Base-by-base conservation (phyloP, 2,329 filamentous ascomycete genomes). In the Claviceps quebecensis region DNA sequence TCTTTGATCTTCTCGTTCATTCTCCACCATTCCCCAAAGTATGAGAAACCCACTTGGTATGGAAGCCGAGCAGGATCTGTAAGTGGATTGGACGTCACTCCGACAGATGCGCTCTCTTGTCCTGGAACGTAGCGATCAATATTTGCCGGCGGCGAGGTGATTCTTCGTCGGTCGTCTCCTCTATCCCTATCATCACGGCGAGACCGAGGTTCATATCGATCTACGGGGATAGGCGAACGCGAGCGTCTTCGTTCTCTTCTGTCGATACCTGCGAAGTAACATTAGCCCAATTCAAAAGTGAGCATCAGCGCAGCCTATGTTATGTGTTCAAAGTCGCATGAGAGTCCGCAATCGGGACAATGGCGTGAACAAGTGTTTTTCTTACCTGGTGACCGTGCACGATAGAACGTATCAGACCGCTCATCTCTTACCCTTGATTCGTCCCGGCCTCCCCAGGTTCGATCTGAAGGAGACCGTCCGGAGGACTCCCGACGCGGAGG, bases 111-210 rank as follows among this genome's bases (percentile, higher is more conserved):
- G 52, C 62, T 67, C 50, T 84, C 80, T 57, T 87, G 83, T 17
- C 86, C 85, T 1, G 87, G 87, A 19, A 93, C 83, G 62, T 93
- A 93, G 59, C 87, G 81, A 64, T 94, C 87, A 57, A 94, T 93
- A 53, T 85, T 86, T 53, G 83, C 77, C 34, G 84, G 71, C 55
- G 83, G 72, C 9, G 82, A 76, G 63, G 76, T 60, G 58, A 87
- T 65, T 45, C 78, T 77, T 53, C 83, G 80, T 51, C 74, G 70
- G 58, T 84, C 81, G 53, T 87, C 81, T 50, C 81, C 63, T 50
- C 81, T 63, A 43, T 75, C 72, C 54, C 77, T 69, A 48, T 88
- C 85, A 56, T 89, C 85, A 58, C 86, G 77, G 47, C 84, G 80
- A 48, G 67, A 64, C 50, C 83, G 76, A 22, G 86, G 86, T 60